Evolutionary conservation across 768 basidiomycete species (phyloP).

Genomic region (Udeniomyces megalosporus): DNA sequence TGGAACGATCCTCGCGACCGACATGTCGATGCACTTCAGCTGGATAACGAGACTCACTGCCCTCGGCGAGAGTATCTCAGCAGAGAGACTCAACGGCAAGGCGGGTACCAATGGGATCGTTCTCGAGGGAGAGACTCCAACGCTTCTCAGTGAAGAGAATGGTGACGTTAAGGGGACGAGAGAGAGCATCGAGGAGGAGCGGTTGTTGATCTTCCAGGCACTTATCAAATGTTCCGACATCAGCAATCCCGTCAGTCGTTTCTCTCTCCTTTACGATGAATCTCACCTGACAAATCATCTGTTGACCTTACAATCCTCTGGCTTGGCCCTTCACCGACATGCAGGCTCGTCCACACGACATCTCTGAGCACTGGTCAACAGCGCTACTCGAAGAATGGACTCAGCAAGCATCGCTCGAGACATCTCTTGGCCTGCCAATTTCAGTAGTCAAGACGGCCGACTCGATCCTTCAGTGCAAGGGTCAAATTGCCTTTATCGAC

Average conservation of each 20-base stretch:
- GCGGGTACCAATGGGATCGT: neutral
- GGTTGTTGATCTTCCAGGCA: constrained; percentile 67
- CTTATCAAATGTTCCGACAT: constrained; percentile 97
- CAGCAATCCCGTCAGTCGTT: constrained; percentile 72
- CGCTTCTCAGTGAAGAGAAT: too few species aligned
- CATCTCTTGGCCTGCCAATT: constrained; percentile 52
- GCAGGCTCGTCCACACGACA: constrained; percentile 83
- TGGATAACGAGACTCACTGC: constrained; percentile 56
- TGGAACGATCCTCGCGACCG: constrained; percentile 74
- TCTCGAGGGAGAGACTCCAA: constrained; percentile 1
- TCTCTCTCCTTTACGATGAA: neutral
- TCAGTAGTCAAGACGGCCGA: constrained; percentile 43
- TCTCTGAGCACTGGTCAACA: constrained; percentile 81
- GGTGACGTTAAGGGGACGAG: too few species aligned
- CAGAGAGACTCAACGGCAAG: too few species aligned
- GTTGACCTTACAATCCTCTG: neutral
- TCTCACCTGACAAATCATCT: neutral
- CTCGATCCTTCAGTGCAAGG: constrained; percentile 49
- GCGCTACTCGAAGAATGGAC: constrained; percentile 83
- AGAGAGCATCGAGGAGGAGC: constrained; percentile 28
- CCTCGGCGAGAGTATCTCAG: constrained; percentile 24
- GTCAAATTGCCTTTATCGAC: constrained; percentile 78
- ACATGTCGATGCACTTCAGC: constrained; percentile 76
- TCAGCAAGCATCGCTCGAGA: constrained; percentile 72
- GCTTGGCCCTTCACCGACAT: too few species aligned